Conservation (phyloP, 2,329 filamentous ascomycete species). For the Ceratocystis cacaofunesta region DNA sequence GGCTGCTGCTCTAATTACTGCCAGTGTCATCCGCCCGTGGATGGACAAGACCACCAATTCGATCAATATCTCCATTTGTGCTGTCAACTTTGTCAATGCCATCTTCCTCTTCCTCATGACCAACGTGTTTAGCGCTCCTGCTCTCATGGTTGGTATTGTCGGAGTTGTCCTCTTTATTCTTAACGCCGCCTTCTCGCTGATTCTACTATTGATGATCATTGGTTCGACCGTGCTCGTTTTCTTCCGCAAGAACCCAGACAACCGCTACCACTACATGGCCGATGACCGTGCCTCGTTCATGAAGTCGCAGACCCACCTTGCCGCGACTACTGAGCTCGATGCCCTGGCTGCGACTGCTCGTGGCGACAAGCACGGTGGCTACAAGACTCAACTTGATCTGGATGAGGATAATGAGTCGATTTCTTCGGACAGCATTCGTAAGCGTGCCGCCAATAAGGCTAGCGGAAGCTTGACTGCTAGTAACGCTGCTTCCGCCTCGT, state of each 20-base stretch:
- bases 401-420: conserved; percentile 31
- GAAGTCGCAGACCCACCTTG: conserved; percentile 79
- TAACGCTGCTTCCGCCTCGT: conserved; percentile 19
- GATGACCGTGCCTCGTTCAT: conserved; percentile 95
- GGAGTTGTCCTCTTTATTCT: conserved; percentile 79
- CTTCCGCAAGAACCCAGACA: conserved; percentile 85
- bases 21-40: conserved; percentile 75
- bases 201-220: conserved; percentile 66
- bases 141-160: conserved; percentile 71
- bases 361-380: conserved; percentile 52
- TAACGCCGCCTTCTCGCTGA: conserved; percentile 70
- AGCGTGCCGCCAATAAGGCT: conserved; percentile 24
- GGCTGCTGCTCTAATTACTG: conserved; percentile 57
- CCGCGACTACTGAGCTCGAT: conserved; percentile 68
- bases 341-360: conserved; percentile 78
- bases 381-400: conserved; percentile 24
- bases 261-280: conserved; percentile 88
- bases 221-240: conserved; percentile 52
- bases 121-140: conserved; percentile 68
- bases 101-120: conserved; percentile 85
- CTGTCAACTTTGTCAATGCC: conserved; percentile 78
- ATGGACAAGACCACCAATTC: conserved; percentile 98
- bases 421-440: conserved; percentile 27
- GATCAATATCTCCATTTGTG: conserved; percentile 87
- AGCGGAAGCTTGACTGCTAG: conserved; percentile 22